These are phyloP conservation scores for Penicillium aurantiogriseum DNA, from an alignment of 2,329 filamentous ascomycete genomes.

Conservation along the genomic window DNA sequence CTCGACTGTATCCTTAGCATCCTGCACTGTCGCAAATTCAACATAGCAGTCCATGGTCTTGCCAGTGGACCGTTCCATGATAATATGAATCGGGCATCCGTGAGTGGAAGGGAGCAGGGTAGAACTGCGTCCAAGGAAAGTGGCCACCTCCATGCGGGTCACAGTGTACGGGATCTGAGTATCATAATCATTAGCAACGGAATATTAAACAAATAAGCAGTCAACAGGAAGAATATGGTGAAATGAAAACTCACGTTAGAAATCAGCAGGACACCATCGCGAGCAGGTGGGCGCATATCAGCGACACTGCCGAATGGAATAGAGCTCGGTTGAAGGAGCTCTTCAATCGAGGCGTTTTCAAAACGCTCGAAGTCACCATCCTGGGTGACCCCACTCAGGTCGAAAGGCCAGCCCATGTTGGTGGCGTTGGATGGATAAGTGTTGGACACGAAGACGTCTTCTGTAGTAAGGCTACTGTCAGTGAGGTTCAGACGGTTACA, in stretches of 20 bases:
- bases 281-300: not conserved
- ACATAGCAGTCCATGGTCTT: conserved; percentile 57
- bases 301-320: not conserved
- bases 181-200: not conserved
- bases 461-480: not conserved
- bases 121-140: conserved; percentile 47
- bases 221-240: not conserved
- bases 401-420: not conserved
- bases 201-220: conserved; percentile 1
- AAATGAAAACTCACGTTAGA: conserved; percentile 2
- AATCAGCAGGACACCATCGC: conserved; percentile 1
- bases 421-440: not conserved
- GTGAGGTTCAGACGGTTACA: not conserved
- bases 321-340: not conserved
- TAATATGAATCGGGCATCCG: conserved; percentile 54
- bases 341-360: not conserved
- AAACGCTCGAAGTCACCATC: not conserved
- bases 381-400: not conserved
- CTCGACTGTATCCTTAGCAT: conserved; percentile 41
- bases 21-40: conserved; percentile 42
- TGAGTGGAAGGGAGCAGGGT: conserved; percentile 36
- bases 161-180: conserved; percentile 51
- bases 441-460: not conserved
- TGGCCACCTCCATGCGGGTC: conserved; percentile 49
- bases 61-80: conserved; percentile 57